These are phyloP conservation scores for Botrytis medusae DNA, from an alignment of 2,329 filamentous ascomycete species.

Conservation along the genomic window DNA sequence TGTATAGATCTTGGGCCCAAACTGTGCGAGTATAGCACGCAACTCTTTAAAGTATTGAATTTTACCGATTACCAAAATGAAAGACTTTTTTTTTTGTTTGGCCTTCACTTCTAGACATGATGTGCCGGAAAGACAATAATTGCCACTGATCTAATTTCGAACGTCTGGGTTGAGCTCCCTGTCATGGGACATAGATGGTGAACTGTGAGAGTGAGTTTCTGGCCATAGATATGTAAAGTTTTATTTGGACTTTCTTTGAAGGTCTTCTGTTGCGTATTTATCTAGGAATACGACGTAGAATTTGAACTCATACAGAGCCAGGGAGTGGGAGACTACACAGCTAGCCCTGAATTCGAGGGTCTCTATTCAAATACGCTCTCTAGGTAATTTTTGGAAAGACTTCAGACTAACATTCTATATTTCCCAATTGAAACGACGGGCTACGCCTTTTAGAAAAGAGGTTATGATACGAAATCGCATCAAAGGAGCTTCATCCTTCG, in stretches of 20 bases:
- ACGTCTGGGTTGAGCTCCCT: not conserved
- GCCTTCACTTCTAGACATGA: not conserved
- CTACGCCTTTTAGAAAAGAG: not conserved
- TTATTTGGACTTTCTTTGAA: not conserved
- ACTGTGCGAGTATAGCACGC: no score
- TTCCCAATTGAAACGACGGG: not conserved
- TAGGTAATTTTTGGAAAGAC: accelerated
- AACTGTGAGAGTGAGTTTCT: not conserved
- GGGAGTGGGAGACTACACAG: accelerated
- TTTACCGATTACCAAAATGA: not conserved
- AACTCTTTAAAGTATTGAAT: not conserved
- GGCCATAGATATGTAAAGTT: not conserved
- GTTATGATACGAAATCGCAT: not conserved
- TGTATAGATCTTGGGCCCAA: no score
- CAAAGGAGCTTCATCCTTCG: not conserved
- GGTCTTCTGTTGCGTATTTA: not conserved
- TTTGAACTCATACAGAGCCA: no score
- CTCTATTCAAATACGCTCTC: accelerated
- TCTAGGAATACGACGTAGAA: no score
- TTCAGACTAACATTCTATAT: not conserved
- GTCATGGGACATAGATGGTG: accelerated
- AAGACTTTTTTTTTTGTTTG: not conserved
- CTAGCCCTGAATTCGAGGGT: not conserved
- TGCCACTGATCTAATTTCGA: not conserved
- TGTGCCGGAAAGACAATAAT: not conserved